Conservation (phyloP, 139 green algal genomes). For the Chlorella sp. region DNA sequence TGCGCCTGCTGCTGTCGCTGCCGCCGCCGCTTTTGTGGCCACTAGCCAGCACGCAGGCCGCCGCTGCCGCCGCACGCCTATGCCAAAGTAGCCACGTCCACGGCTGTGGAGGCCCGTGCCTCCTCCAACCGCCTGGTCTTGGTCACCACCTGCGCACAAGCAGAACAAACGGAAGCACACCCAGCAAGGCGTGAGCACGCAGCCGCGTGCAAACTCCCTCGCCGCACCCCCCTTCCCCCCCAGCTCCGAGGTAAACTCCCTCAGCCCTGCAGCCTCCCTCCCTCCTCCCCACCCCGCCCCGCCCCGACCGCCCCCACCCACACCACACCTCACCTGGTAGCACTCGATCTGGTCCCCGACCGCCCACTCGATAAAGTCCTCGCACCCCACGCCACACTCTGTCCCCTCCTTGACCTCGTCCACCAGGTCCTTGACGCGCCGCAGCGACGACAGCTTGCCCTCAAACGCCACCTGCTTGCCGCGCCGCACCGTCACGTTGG, state of each 20-base stretch:
- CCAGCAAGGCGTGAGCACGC: not conserved
- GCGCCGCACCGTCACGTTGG: slow-evolving; percentile 44
- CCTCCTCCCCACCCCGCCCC: not conserved
- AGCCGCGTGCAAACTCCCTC: not conserved
- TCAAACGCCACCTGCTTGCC: slow-evolving; percentile 64
- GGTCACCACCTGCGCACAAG: slow-evolving; percentile 21
- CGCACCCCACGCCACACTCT: slow-evolving; percentile 77
- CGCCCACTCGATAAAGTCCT: slow-evolving; percentile 69
- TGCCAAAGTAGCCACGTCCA: slow-evolving; percentile 19
- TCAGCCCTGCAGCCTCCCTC: not conserved
- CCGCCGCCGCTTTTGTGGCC: too few relatives aligned
- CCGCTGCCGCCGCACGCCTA: too few relatives aligned
- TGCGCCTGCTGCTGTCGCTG: too few relatives aligned
- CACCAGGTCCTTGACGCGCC: slow-evolving; percentile 91
- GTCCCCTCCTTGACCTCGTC: slow-evolving; percentile 70
- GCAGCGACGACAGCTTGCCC: slow-evolving; percentile 72
- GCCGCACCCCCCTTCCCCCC: not conserved
- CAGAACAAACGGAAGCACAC: not conserved
- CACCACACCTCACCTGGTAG: slow-evolving; percentile 20
- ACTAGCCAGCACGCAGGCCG: too few relatives aligned
- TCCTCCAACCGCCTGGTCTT: slow-evolving; percentile 47
- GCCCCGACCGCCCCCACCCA: too few relatives aligned
- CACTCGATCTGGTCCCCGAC: slow-evolving; percentile 55
- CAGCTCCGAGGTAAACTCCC: not conserved
- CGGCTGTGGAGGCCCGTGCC: slow-evolving; percentile 24